Base-by-base conservation (phyloP, 2,329 filamentous ascomycete species). In the Fusarium sp. region DNA sequence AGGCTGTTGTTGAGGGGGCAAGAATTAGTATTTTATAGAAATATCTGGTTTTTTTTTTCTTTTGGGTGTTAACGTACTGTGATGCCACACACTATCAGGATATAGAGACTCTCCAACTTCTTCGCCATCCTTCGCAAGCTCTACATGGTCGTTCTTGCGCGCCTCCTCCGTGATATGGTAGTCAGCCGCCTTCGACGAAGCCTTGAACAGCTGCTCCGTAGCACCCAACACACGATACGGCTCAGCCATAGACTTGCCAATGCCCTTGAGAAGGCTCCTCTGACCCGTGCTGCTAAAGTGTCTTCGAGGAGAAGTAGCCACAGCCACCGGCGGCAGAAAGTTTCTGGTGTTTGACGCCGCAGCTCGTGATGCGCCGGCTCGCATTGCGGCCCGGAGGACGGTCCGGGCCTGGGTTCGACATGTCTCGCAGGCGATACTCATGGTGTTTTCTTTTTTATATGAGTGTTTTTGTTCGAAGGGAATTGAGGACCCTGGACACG, bases 211-310 rank as follows among this genome's bases (percentile, higher is more conserved):
- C 59, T 86, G 83, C 80, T 96, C 90, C 25, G 93, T 96, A 50
- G 89, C 88, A 62, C 89, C 90, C 75, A 96, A 92, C 33, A 94
- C 92, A 55, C 91, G 87, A 77, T 97, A 97, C 14, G 82, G 79
- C 61, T 83, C 78, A 33, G 75, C 67, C 25, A 82, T 63, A 17
- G 72, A 71, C 22, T 73, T 73, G 9, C 76, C 73, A 10, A 82
- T 65, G 7, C 77, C 75, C 48, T 76, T 75, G 20, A 83, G 70
- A 3, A 79, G 71, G 4, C 67, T 73, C 45, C 76, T 75, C 17
- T 70, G 57, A 17, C 73, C 60, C 23, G 82, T 78, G 64, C 65
- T 78, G 71, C 76, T 76, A 59, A 84, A 81, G 25, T 68, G 68
- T 44, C 82, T 77, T 62, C 62, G 54, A 71, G 66, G 23, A 23